Evolutionary conservation across 1,284 basidiomycete species (phyloP).

Genomic region (Omphalotus olearius): DNA sequence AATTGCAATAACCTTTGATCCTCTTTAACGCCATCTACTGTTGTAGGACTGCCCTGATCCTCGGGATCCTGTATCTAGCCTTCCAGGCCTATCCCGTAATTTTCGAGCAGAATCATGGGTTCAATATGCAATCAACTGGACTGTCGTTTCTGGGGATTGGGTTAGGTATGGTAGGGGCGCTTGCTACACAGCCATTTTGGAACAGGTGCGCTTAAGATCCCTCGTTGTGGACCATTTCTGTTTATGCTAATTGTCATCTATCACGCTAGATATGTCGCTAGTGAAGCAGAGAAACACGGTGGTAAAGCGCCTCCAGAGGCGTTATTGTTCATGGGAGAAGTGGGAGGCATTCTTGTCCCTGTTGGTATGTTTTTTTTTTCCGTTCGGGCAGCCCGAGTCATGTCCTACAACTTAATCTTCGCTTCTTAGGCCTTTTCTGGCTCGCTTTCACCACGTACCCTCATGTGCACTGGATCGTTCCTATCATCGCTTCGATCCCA

Average conservation of each 20-base stretch:
- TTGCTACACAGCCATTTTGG: conserved; percentile 60
- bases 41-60: conserved; percentile 48
- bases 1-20: conserved; percentile 59
- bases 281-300: conserved; percentile 29
- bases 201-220: conserved; percentile 36
- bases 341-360: conserved; percentile 49
- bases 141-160: conserved; percentile 73
- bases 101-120: conserved; percentile 58
- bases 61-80: conserved; percentile 75
- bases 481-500: conserved; percentile 32
- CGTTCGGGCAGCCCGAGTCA: too few species aligned
- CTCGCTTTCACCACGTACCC: conserved; percentile 41
- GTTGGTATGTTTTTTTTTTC: conserved; percentile 34
- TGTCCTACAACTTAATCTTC: too few species aligned
- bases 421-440: conserved; percentile 12
- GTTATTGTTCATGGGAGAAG: conserved; percentile 10
- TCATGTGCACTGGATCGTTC: conserved; percentile 43
- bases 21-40: conserved; percentile 4
- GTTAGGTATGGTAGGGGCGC: conserved; percentile 56
- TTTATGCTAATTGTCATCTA: background rate
- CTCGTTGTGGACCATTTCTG: background rate
- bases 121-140: conserved; percentile 57
- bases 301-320: conserved; percentile 26
- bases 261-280: conserved; percentile 41
- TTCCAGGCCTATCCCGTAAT: conserved; percentile 74